phyloP scores from a whole-genome alignment of 2,329 filamentous ascomycete species.

The Cladosporium phlei region DNA sequence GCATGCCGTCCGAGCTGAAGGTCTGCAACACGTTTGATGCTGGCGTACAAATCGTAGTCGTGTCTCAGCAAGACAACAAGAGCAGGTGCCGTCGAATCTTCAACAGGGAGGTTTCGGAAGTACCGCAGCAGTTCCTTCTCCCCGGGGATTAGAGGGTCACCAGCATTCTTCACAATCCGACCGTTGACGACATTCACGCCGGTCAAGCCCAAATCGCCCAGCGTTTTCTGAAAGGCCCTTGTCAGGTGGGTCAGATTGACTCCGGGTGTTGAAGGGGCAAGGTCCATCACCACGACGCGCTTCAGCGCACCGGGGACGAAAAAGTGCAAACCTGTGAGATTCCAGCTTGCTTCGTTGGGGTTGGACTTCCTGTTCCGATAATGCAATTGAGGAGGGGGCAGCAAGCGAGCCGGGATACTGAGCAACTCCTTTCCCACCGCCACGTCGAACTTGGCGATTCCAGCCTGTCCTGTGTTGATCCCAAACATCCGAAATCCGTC shows the following conservation, averaged over 20 bases:
- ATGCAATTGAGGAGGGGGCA: background rate
- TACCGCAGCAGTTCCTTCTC: too few relatives aligned
- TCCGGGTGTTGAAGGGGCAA: too few relatives aligned
- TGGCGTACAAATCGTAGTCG: constrained; percentile 10
- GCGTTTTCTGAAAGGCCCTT: too few relatives aligned
- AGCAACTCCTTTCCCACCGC: background rate
- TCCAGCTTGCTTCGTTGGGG: background rate
- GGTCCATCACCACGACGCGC: background rate
- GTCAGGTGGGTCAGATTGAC: too few relatives aligned
- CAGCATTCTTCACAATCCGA: too few relatives aligned
- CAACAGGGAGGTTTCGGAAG: too few relatives aligned
- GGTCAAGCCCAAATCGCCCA: too few relatives aligned
- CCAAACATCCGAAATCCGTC: background rate
- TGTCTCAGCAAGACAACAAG: constrained; percentile 4
- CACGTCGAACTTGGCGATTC: background rate
- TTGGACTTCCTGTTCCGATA: background rate
- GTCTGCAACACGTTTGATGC: constrained; percentile 20
- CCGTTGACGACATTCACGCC: too few relatives aligned
- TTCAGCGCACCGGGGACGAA: background rate
- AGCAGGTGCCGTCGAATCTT: constrained; percentile 1
- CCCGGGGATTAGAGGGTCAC: too few relatives aligned
- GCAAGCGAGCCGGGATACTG: background rate
- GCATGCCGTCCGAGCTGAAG: constrained; percentile 11
- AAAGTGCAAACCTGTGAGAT: background rate
- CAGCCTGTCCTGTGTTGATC: background rate